A percentile compares a stretch with the other conserved stretches of the same genome.
Evolutionary conservation across 371 early-diverging fungal species (phyloP).

Genomic region (Saksenaea oblongispora): DNA sequence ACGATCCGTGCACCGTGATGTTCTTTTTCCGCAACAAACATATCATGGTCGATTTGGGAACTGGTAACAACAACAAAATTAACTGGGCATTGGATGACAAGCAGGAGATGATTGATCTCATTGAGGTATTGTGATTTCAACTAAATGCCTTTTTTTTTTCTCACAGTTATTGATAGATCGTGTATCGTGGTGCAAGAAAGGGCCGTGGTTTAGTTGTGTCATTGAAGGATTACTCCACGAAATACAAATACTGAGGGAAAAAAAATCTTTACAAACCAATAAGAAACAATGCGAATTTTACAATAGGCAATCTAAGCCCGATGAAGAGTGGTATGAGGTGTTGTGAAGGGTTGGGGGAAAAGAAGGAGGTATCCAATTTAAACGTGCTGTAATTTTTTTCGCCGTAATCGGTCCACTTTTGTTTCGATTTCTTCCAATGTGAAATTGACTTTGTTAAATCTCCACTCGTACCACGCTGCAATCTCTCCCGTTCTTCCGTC

Average conservation of each 20-base stretch:
- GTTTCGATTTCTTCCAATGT: conserved; percentile 36
- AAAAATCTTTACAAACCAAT: not conserved
- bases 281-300: not conserved
- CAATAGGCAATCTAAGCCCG: not conserved
- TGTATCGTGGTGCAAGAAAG: conserved; percentile 93
- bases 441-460: conserved; percentile 26
- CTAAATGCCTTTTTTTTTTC: too few relatives aligned
- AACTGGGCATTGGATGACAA: conserved; percentile 93
- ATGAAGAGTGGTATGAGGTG: not conserved
- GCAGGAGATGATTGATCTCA: conserved; percentile 86
- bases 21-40: conserved; percentile 97
- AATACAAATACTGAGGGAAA: conserved; percentile 82
- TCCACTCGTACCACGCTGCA: conserved; percentile 49
- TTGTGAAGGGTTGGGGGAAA: not conserved
- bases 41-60: conserved; percentile 98
- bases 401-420: conserved; percentile 37
- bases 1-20: conserved; percentile 95
- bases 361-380: not conserved
- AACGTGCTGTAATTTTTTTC: conserved; percentile 15
- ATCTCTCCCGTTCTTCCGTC: conserved; percentile 46
- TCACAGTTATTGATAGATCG: conserved; percentile 47
- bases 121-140: conserved; percentile 56
- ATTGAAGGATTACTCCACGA: conserved; percentile 96
- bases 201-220: conserved; percentile 95
- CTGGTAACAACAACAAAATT: conserved; percentile 99